Percentiles rank a stretch among this genome's conserved stretches.
Evolutionary conservation across 805 yeast genomes (phyloP).

Genomic region (Barnettozyma salicaria): DNA sequence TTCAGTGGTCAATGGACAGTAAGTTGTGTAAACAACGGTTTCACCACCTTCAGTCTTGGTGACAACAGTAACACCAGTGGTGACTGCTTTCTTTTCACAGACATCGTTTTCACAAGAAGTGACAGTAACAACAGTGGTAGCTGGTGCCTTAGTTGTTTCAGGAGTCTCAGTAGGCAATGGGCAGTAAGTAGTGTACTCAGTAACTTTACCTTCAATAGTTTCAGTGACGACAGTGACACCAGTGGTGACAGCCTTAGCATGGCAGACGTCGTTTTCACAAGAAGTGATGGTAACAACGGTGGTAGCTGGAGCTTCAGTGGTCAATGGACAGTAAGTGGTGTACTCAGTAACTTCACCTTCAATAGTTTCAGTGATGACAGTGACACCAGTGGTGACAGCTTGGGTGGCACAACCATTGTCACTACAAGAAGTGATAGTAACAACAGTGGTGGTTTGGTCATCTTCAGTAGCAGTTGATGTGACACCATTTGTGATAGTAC

Average conservation of each 20-base stretch:
- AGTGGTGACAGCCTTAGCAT: constrained; percentile 13
- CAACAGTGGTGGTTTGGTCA: constrained; percentile 24
- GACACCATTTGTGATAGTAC: not conserved
- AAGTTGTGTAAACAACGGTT: constrained; percentile 8
- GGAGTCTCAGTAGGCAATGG: constrained; percentile 16
- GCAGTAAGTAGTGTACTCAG: constrained; percentile 21
- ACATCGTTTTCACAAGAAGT: constrained; percentile 8
- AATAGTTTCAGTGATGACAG: constrained; percentile 28
- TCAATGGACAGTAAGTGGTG: constrained; percentile 24
- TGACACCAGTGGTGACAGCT: constrained; percentile 26
- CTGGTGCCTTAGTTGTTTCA: too few relatives aligned
- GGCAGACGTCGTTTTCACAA: constrained; percentile 6
- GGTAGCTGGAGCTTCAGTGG: constrained; percentile 7
- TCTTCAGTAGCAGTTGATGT: constrained; percentile 21
- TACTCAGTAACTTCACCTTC: constrained; percentile 15
- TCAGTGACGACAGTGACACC: constrained; percentile 15
- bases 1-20: constrained; percentile 8
- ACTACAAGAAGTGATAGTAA: constrained; percentile 26
- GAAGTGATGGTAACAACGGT: constrained; percentile 17
- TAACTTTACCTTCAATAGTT: constrained; percentile 16
- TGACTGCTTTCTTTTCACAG: constrained; percentile 11
- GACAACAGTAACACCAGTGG: constrained; percentile 6
- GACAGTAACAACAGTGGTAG: constrained; percentile 3
- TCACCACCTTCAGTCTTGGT: constrained; percentile 5
- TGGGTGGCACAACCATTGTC: constrained; percentile 14